Evolutionary conservation across 768 basidiomycete genomes (phyloP).

Genomic region (Termitomyces titanicus): DNA sequence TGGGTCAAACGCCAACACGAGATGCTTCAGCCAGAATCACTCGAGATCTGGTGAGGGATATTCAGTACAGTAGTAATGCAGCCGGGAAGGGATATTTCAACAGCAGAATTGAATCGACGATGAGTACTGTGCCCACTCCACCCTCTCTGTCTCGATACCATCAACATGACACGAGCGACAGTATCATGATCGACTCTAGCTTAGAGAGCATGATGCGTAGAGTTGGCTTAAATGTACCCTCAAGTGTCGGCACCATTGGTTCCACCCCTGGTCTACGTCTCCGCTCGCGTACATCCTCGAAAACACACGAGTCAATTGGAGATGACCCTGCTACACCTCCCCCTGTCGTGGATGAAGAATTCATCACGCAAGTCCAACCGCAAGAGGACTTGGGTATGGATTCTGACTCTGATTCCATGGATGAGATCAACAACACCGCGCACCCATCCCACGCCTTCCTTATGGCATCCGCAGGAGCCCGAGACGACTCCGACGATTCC

Average conservation of each 20-base stretch:
- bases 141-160: conserved; percentile 71
- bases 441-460: conserved; percentile 74
- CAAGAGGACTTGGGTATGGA: conserved; percentile 35
- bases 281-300: conserved; percentile 22
- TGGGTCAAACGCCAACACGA: conserved; percentile 65
- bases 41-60: conserved; percentile 56
- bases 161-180: conserved; percentile 42
- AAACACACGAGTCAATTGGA: background rate
- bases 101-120: conserved; percentile 50
- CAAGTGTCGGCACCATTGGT: conserved; percentile 20
- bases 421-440: conserved; percentile 52
- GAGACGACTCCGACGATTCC: conserved; percentile 40
- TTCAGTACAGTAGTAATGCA: conserved; percentile 36
- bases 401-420: conserved; percentile 60
- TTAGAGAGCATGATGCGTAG: conserved; percentile 70
- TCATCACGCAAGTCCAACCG: conserved; percentile 7
- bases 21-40: conserved; percentile 70
- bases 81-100: conserved; percentile 23
- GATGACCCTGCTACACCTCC: conserved; percentile 1
- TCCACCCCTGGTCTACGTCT: conserved; percentile 22
- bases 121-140: conserved; percentile 66
- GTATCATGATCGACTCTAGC: conserved; percentile 49
- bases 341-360: conserved; percentile 4
- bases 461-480: conserved; percentile 42
- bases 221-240: conserved; percentile 44